A percentile compares a stretch with the other conserved stretches of the same genome.
Evolutionary conservation across 1,284 basidiomycete genomes (phyloP).

Genomic region (Pyrrhoderma noxium): DNA sequence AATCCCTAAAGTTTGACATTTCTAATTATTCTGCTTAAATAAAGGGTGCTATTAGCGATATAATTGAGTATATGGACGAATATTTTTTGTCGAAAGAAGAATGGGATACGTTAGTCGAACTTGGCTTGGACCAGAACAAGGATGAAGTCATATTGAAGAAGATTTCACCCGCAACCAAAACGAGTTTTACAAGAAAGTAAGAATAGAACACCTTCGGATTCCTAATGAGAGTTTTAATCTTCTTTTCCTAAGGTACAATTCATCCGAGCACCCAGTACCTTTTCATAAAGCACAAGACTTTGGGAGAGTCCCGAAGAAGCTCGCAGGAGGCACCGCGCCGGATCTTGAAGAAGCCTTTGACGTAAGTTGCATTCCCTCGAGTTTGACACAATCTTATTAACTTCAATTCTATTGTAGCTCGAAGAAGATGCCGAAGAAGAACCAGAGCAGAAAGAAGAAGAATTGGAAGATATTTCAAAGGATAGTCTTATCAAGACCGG

Average conservation of each 20-base stretch:
- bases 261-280: slow-evolving; percentile 80
- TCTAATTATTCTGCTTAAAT: slow-evolving; percentile 11
- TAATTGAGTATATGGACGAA: slow-evolving; percentile 88
- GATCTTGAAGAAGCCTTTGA: slow-evolving; percentile 87
- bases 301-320: slow-evolving; percentile 71
- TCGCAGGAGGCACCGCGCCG: slow-evolving; percentile 64
- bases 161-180: slow-evolving; percentile 77
- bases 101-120: slow-evolving; percentile 91
- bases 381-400: neutral
- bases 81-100: slow-evolving; percentile 93
- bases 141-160: slow-evolving; percentile 76
- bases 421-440: slow-evolving; percentile 34
- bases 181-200: slow-evolving; percentile 80
- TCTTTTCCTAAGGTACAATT: slow-evolving; percentile 62
- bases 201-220: slow-evolving; percentile 23
- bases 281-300: slow-evolving; percentile 83
- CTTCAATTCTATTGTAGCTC: slow-evolving; percentile 24
- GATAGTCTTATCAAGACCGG: slow-evolving; percentile 49
- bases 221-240: slow-evolving; percentile 9
- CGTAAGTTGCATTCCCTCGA: slow-evolving; percentile 26
- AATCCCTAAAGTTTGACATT: neutral
- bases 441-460: slow-evolving; percentile 30
- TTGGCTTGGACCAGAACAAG: slow-evolving; percentile 79
- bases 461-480: slow-evolving; percentile 36
- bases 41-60: slow-evolving; percentile 71